Evolutionary conservation across 2,329 filamentous ascomycete genomes (phyloP), one percentile per base, ranked within the genome.

Genomic region (Aquanectria penicillioides): DNA sequence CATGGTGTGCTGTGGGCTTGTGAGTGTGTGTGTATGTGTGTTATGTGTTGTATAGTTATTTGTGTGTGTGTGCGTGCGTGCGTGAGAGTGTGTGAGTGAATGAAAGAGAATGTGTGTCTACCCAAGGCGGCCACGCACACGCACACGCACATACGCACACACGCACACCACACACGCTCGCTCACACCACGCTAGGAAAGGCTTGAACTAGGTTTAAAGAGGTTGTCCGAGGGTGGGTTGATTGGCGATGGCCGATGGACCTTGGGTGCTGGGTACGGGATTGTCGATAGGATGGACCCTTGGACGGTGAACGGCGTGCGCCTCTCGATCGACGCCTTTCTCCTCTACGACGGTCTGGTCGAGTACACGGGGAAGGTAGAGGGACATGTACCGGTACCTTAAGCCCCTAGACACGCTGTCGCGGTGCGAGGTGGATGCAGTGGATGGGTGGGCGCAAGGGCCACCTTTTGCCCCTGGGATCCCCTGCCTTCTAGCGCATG

Each of bases 201-300:
- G 15, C 29, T 26, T 17, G 25, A 20, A 18, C 9, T 13, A 29
- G 26, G 25, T 31, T 44, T 9, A 17, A 29, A 17, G 18, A 20
- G 41, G 15, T 29, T n/a, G 11, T 6, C 25, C 15, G 17, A 31
- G 26, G n/a, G n/a, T n/a, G n/a, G n/a, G n/a, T n/a, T n/a, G n/a
- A n/a, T n/a, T n/a, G n/a, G n/a, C n/a, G n/a, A n/a, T n/a, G n/a
- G n/a, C n/a, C n/a, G n/a, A n/a, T n/a, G n/a, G n/a, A n/a, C n/a
- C n/a, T n/a, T 18, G 18, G 41, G 12, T 20, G 17, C 31, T 33
- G 41, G 49, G n/a, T 36, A 29, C 3, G 26, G 3, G 10, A 44
- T 52, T 48, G 49, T 55, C 38, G 31, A 65, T 61, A 59, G 22
- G 52, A 44, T 62, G 63, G 33, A 61, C 62, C 57, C 49, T 62